Conservation (phyloP, 1,139 yeast species). For the Zygoascus meyerae region DNA sequence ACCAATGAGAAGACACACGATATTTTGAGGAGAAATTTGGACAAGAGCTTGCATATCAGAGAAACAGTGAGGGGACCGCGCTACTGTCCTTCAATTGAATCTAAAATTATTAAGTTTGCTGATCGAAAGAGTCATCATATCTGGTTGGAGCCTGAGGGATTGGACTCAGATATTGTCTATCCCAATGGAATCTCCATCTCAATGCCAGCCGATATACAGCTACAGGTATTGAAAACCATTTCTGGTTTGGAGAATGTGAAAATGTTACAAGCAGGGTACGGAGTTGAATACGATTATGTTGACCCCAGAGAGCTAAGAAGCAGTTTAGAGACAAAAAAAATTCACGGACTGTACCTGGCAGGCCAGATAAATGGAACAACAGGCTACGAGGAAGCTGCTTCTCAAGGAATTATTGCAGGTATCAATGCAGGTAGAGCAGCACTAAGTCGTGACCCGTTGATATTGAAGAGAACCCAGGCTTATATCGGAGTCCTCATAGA, state of each 20-base stretch:
- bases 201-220: conserved; percentile 92
- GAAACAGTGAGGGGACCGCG: conserved; percentile 97
- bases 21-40: conserved; percentile 61
- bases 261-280: conserved; percentile 94
- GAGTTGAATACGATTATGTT: conserved; percentile 94
- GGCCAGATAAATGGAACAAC: conserved; percentile 99
- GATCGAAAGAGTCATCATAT: conserved; percentile 71
- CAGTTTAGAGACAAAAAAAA: conserved; percentile 76
- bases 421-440: conserved; percentile 74
- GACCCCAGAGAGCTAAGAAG: conserved; percentile 82
- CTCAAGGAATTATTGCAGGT: conserved; percentile 95
- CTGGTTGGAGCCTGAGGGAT: conserved; percentile 97
- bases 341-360: conserved; percentile 77
- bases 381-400: conserved; percentile 98
- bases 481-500: conserved; percentile 90
- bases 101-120: conserved; percentile 76
- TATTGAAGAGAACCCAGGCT: conserved; percentile 71
- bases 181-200: conserved; percentile 97
- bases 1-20: conserved; percentile 76
- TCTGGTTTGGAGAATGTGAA: conserved; percentile 84
- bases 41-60: conserved; percentile 79
- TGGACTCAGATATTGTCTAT: conserved; percentile 75
- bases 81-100: conserved; percentile 94
- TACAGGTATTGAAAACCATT: conserved; percentile 63
- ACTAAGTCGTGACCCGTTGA: conserved; percentile 42